A percentile compares a stretch with the other conserved stretches of the same genome.
These are phyloP conservation scores for Hirschioporus abietinus DNA, from an alignment of 768 basidiomycete species.

Conservation along the genomic window DNA sequence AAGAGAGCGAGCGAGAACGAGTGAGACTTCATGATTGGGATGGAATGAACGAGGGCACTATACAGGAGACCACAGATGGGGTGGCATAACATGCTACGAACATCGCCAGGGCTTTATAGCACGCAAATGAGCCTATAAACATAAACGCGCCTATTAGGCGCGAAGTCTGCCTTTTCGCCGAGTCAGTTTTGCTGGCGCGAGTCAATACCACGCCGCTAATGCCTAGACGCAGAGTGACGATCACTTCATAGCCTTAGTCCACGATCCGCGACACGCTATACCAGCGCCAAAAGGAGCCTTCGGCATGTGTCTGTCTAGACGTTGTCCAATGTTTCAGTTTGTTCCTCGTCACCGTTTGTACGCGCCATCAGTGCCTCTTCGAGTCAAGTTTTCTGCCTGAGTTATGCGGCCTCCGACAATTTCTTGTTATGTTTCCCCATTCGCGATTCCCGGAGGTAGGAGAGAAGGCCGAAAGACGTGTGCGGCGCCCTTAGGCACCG, in stretches of 20 bases:
- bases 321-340: not conserved
- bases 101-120: not conserved
- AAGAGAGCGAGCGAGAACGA: not conserved
- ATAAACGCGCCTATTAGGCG: not conserved
- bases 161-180: not conserved
- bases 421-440: not conserved
- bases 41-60: not conserved
- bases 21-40: not conserved
- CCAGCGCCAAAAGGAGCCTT: not conserved
- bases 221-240: not conserved
- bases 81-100: not conserved
- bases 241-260: not conserved
- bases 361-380: not conserved
- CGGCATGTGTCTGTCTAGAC: not conserved
- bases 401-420: not conserved
- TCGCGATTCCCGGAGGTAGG: not conserved
- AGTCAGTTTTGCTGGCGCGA: not conserved
- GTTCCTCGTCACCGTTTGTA: not conserved
- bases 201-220: not conserved
- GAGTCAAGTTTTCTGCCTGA: not conserved
- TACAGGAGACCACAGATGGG: not conserved
- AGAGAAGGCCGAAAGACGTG: not conserved
- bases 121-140: not conserved
- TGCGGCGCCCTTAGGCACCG: not conserved
- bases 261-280: not conserved